phyloP scores from a whole-genome alignment of 345 rosid species.

The Salix udensis region DNA sequence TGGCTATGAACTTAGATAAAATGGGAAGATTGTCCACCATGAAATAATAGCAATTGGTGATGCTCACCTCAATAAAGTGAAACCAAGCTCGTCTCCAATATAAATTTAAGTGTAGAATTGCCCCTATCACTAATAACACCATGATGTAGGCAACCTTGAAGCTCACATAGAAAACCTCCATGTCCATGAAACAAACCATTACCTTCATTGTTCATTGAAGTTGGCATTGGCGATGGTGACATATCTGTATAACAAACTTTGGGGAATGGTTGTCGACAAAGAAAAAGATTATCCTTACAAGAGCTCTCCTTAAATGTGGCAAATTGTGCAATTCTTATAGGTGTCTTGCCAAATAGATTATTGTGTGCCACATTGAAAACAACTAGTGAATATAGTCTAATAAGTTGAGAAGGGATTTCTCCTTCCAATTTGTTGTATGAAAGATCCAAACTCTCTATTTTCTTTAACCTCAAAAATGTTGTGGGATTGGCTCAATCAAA shows the following conservation, averaged over 20 bases:
- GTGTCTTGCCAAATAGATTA: constrained; percentile 30
- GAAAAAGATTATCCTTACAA: constrained; percentile 21
- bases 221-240: not conserved
- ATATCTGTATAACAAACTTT: not conserved
- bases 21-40: constrained; percentile 4
- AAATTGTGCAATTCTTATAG: constrained; percentile 5
- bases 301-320: constrained; percentile 16
- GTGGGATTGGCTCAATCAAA: not conserved
- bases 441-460: constrained; percentile 20
- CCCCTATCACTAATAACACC: not conserved
- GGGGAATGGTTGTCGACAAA: constrained; percentile 22
- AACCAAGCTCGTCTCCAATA: constrained; percentile 9
- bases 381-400: not conserved
- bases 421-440: constrained; percentile 19
- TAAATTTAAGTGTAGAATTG: not conserved
- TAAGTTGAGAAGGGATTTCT: not conserved
- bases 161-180: not conserved
- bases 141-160: not conserved
- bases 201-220: not conserved
- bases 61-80: not conserved
- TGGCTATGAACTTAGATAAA: not conserved
- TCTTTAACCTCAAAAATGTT: not conserved
- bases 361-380: constrained; percentile 37
- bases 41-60: not conserved
- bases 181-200: constrained; percentile 3